phyloP scores from a whole-genome alignment of 768 basidiomycete species.

The Podaxis carcinomalis region DNA sequence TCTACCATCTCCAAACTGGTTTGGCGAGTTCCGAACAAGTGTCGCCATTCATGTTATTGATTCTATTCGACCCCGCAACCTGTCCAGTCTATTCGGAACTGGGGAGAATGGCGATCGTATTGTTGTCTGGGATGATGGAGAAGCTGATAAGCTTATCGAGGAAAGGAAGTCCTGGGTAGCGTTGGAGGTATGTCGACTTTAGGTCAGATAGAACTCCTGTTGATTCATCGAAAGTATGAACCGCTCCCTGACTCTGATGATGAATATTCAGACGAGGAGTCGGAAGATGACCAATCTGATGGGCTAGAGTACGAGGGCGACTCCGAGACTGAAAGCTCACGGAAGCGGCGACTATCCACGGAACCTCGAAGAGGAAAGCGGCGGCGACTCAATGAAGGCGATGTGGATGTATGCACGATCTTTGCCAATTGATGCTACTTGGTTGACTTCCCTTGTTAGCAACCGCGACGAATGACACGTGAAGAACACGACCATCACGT shows the following conservation, averaged over 20 bases:
- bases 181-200: constrained; percentile 54
- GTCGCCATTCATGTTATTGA: constrained; percentile 91
- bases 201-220: constrained; percentile 2
- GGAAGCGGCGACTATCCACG: constrained; percentile 32
- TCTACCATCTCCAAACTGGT: constrained; percentile 68
- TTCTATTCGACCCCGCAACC: constrained; percentile 84
- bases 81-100: constrained; percentile 78
- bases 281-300: constrained; percentile 39
- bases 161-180: constrained; percentile 84
- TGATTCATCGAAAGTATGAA: constrained; percentile 52
- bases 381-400: constrained; percentile 43
- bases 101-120: constrained; percentile 68
- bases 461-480: constrained; percentile 56
- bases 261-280: constrained; percentile 48
- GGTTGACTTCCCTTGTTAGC: constrained; percentile 24
- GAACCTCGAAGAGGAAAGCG: constrained; percentile 39
- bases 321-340: constrained; percentile 36
- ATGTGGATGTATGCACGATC: constrained; percentile 24
- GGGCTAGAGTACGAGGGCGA: constrained; percentile 41
- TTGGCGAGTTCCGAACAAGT: constrained; percentile 61
- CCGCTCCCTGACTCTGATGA: constrained; percentile 71
- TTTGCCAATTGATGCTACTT: not conserved
- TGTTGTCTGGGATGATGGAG: constrained; percentile 92
- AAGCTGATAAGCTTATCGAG: constrained; percentile 61
- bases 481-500: constrained; percentile 67